Percentiles rank a stretch among this genome's conserved stretches.
Conservation (phyloP, 2,329 filamentous ascomycete species). For the Xylariales sp. region DNA sequence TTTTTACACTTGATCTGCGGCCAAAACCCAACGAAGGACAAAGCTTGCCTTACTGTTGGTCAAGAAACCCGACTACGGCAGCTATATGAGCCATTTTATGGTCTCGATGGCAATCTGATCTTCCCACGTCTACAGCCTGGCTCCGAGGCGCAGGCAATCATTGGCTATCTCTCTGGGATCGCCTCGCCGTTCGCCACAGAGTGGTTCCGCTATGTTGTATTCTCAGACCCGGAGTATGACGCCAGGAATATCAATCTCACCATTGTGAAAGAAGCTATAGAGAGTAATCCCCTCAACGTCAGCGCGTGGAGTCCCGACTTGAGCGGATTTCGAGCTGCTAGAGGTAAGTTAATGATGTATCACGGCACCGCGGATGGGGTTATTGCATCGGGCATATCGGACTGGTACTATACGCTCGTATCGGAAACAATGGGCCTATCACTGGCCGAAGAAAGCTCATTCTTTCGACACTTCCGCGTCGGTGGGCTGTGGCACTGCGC, state of each 20-base stretch:
- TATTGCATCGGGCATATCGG: slow-evolving; percentile 38
- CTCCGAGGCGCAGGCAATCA: too few species aligned
- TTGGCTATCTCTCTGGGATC: slow-evolving; percentile 31
- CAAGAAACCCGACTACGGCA: slow-evolving; percentile 10
- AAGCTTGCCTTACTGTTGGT: slow-evolving; percentile 6
- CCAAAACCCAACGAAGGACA: background rate
- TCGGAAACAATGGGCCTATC: slow-evolving; percentile 33
- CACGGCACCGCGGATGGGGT: slow-evolving; percentile 39
- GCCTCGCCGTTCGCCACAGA: slow-evolving; percentile 32
- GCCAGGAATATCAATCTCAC: slow-evolving; percentile 19
- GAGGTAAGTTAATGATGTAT: slow-evolving; percentile 41
- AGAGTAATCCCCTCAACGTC: slow-evolving; percentile 3
- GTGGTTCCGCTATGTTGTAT: slow-evolving; percentile 44
- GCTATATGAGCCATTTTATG: slow-evolving; percentile 7
- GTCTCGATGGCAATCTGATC: slow-evolving; percentile 32
- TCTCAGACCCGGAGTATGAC: slow-evolving; percentile 38
- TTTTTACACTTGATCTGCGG: slow-evolving; percentile 10
- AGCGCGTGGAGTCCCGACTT: slow-evolving; percentile 18
- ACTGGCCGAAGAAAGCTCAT: slow-evolving; percentile 29
- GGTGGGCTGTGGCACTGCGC: slow-evolving; percentile 41
- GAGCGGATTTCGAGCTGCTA: slow-evolving; percentile 27
- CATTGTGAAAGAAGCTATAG: background rate
- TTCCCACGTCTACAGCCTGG: slow-evolving; percentile 47
- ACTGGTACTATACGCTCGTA: slow-evolving; percentile 44
- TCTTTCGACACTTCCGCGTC: slow-evolving; percentile 48